Base-by-base conservation (phyloP, 805 yeast species). In the Lipomyces chichibuensis region DNA sequence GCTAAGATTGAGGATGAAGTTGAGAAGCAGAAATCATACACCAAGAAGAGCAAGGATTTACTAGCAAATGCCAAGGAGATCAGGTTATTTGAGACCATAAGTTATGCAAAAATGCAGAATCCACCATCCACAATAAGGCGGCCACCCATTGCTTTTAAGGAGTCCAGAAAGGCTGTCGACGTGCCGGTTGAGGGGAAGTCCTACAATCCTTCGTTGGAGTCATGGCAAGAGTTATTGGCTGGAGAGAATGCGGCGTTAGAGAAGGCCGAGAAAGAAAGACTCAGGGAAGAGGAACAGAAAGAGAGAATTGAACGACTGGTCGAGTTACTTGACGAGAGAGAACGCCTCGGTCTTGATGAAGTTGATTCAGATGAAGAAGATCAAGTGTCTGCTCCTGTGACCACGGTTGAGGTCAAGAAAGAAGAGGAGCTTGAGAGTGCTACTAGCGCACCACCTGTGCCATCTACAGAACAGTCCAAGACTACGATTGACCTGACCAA, bases 101-200 rank as follows among this genome's bases (percentile, higher is more conserved):
- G 65, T 51, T 67, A 29, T 33, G 65, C 63, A 2, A 23, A 20
- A 11, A 39, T 63, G 51, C 51, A 54, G 79, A 80, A 55, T 77
- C 80, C 29, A 73, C 86, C 73, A 3, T 72, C 79, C 20, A 81
- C 88, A 43, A 81, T 84, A 77, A 82, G 89, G 2, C 78, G 79
- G 46, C 85, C 91, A 4, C 82, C 84, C 2, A 77, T 76, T 2
- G 88, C 96, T 0, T 84, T 91, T 20, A 83, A 81, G 65, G 82
- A 83, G n/a, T 73, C 79, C 58, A 87, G 82, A 23, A 35, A 62
- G 35, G 77, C 81, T 0, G 79, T 81, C 2, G 77, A 72, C 1
- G 65, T 87, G 2, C 92, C 97, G 13, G 88, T 88, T 73, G 95
- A 88, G 1, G 98, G 98, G 64, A 90, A 89, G 77, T 93, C 98